Base-by-base conservation (phyloP, 768 basidiomycete genomes). In the Kwoniella bestiolae region DNA sequence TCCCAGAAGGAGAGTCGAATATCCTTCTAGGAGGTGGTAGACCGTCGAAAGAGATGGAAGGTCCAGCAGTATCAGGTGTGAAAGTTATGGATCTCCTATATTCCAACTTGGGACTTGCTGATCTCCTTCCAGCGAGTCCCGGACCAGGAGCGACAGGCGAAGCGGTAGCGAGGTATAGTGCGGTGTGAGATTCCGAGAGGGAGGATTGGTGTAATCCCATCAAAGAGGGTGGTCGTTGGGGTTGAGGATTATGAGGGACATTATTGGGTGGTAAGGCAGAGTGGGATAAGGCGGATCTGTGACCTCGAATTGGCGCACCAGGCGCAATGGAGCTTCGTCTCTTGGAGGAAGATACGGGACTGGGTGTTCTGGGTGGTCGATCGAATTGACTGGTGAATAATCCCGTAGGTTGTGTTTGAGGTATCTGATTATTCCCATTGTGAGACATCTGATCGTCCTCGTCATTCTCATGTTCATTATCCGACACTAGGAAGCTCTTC, bases 151-250 rank as follows among this genome's bases (percentile, higher is more conserved):
- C 63, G 16, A 63, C 62, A 1, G 75, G 75, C 12, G 76, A 77
- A 3, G 76, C 76, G 28, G 76, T 75, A 18, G 72, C 73, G 28
- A 75, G 67, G 46, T 75, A 75, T 12, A 77, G 46, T 7, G 72
- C 72, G 11, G 76, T 77, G 51, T 77, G 76, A 5, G 73, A 75
- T 66, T 77, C 76, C 2, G 76, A 77, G 8, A 77, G 55, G 2
- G 73, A 75, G 18, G 76, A 75, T 51, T 75, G 73, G 41, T 77
- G 76, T 28, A 67, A 45, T 8, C 70, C 73, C 55, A 73, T 69
- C 9, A 72, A 23, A 21, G 63, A 66, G 5, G 66, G 62, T 9
- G 75, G 69, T 58, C 73, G 66, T 49, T 67, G 58, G 21, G 56
- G 46, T 45, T 58, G 16, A 18, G 56, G 52, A 12, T 55, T 23